Evolutionary conservation across 768 basidiomycete genomes (phyloP), one percentile per base, ranked within the genome.

Genomic region (Antrodiella citrinella): DNA sequence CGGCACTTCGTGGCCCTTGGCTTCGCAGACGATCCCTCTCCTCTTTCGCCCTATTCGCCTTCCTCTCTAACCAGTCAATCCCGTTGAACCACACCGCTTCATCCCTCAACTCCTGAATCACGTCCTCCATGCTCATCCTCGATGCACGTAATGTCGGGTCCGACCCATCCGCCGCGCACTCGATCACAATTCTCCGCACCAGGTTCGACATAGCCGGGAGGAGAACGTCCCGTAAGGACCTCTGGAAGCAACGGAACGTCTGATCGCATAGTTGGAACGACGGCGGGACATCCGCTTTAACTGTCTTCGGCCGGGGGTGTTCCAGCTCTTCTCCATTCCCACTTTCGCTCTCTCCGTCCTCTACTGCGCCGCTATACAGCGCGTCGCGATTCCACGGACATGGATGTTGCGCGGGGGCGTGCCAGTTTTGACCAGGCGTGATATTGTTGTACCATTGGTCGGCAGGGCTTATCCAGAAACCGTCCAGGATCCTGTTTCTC

Each of bases 381-480:
- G 62, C 53, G 2, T 63, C 59, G 7, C 45, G 57, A 21, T 58
- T 56, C 84, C 84, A 87, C 0, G 84, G 79, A 57, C 81, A 84
- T 0, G 86, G 86, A 51, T 75, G 74, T 21, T 55, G 53, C 13
- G 69, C 63, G 2, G 55, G 59, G 1, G 70, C 72, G 41, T 51
- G 67, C 46, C 51, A 44, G 60, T 63, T 66, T 56, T 64, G 69
- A 48, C 74, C 76, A 24, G 61, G 70, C 51, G 66, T 62, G 3
- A 56, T 54, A 50, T 72, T 61, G 9, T 67, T 64, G 46, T 79
- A 85, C 75, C 76, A 87, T 43, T 78, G 71, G 61, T 90, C 87
- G 0, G 80, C 83, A 9, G 86, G 87, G 45, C 76, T 82, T 41
- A 81, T 65, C 86, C 87, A 90, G 56, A 80, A 74, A 2, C 87